These are phyloP conservation scores for Nepenthes mirabilis DNA, from an alignment of 148 eudicot genomes.

Conservation along the genomic window DNA sequence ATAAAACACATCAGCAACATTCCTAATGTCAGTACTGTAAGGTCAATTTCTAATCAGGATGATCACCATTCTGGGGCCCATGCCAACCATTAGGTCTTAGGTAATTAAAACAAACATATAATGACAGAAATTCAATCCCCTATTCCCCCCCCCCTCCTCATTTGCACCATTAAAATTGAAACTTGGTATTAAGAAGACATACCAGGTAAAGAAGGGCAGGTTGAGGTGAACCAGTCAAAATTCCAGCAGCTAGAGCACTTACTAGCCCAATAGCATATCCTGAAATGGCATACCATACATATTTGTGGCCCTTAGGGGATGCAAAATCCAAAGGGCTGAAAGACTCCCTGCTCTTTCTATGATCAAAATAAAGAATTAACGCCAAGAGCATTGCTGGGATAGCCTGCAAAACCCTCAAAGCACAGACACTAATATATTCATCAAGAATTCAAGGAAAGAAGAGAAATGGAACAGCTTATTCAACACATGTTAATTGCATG, in stretches of 20 bases:
- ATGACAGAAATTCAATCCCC: too few species aligned
- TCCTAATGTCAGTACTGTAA: too few species aligned
- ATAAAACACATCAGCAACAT: too few species aligned
- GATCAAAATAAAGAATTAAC: conserved; percentile 79
- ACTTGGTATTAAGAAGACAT: conserved; percentile 3
- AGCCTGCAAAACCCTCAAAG: conserved; percentile 46
- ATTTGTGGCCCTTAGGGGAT: conserved; percentile 57
- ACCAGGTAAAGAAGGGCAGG: conserved; percentile 99
- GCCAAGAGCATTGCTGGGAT: conserved; percentile 97
- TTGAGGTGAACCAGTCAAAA: conserved; percentile 88
- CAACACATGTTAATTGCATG: neutral
- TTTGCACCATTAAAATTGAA: too few species aligned
- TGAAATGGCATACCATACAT: conserved; percentile 71
- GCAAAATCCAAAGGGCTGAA: conserved; percentile 34
- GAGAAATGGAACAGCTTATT: neutral
- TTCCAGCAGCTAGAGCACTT: conserved; percentile 82
- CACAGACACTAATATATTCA: neutral
- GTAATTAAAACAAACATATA: too few species aligned
- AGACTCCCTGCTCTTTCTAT: conserved; percentile 48
- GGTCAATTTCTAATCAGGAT: too few species aligned
- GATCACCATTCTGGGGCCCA: too few species aligned
- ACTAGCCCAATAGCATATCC: conserved; percentile 86
- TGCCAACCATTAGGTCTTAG: too few species aligned
- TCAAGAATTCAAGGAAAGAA: neutral
- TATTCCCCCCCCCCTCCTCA: too few species aligned